phyloP scores from a whole-genome alignment of 2,329 filamentous ascomycete species.

The Diaporthe velutina region DNA sequence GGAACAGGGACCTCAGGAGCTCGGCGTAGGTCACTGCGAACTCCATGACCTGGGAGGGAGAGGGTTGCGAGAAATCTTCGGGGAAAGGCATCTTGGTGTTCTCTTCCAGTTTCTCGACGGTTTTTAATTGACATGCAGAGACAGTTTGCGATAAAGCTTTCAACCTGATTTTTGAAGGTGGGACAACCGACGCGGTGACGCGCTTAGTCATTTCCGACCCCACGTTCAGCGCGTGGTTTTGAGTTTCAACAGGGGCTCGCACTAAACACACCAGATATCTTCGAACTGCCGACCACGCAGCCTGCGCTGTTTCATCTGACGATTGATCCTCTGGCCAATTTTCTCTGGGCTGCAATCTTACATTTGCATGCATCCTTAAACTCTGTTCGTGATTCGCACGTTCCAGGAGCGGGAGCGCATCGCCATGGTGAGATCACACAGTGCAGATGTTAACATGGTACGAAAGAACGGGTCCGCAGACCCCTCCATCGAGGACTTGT shows the following conservation, averaged over 20 bases:
- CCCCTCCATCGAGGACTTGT: no score
- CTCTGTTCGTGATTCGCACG: not conserved
- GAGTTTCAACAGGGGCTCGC: no score
- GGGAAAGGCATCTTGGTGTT: not conserved
- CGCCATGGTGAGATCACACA: not conserved
- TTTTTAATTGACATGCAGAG: not conserved
- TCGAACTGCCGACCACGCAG: no score
- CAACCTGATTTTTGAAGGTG: not conserved
- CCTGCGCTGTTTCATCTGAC: no score
- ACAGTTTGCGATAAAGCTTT: not conserved
- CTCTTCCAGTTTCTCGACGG: no score
- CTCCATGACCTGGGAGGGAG: not conserved
- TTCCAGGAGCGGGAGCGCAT: not conserved
- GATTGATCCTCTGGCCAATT: no score
- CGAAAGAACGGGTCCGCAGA: no score
- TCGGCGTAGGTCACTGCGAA: not conserved
- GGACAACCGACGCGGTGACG: not conserved
- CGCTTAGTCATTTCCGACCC: not conserved
- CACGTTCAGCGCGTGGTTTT: not conserved
- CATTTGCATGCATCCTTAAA: not conserved
- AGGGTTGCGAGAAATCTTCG: not conserved
- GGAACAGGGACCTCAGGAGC: conserved; percentile 3
- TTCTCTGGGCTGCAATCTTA: no score
- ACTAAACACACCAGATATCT: no score
- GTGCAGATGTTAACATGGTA: not conserved